Base-by-base conservation (phyloP, 1,284 basidiomycete species). In the Naganishia sp. region DNA sequence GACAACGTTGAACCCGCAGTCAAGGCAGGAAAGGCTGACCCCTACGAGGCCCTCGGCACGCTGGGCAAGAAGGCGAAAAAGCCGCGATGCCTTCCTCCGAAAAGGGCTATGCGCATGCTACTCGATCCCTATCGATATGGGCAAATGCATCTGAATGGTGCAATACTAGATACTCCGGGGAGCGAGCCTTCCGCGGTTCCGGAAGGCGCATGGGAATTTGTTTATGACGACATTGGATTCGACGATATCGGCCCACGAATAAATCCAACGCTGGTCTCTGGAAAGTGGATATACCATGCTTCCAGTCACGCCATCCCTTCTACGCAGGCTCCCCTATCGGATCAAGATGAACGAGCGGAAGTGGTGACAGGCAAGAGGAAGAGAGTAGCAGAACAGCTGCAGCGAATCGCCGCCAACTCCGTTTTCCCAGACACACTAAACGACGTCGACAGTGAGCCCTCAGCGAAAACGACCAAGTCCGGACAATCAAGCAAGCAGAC, bases 311-410 rank as follows among this genome's bases (percentile, higher is more conserved):
- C 23, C 36, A 6, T 18, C 5, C 25, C 48, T 5, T 52, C 33
- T 11, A 13, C 33, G 28, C 42, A 61, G 15, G 23, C 6, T 10
- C 25, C 4, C 0, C 33, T 13, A 16, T 25, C 11, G 4, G n/a
- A 49, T 6, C 11, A 13, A 13, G 21, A 49, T 11, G 39, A 36
- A 44, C 15, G 6, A 6, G 18, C n/a, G 42, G 61, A 72, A 43
- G 57, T 71, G 3, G 72, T 75, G 6, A 46, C 61, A n/a, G 70
- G 67, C n/a, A 73, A 72, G 50, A 64, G 65, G 52, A 57, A 64
- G 16, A 64, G 64, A 28, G 39, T 64, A 13, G 43, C 53, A 23
- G 52, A 54, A n/a, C 25, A 54, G 25, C 44, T 64, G 25, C 10
- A 55, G 16, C 44, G 36, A 28, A 64, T 64, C 23, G 61, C 61